Evolutionary conservation across 1,284 basidiomycete species (phyloP).

Genomic region (Exsudoporus floridanus): DNA sequence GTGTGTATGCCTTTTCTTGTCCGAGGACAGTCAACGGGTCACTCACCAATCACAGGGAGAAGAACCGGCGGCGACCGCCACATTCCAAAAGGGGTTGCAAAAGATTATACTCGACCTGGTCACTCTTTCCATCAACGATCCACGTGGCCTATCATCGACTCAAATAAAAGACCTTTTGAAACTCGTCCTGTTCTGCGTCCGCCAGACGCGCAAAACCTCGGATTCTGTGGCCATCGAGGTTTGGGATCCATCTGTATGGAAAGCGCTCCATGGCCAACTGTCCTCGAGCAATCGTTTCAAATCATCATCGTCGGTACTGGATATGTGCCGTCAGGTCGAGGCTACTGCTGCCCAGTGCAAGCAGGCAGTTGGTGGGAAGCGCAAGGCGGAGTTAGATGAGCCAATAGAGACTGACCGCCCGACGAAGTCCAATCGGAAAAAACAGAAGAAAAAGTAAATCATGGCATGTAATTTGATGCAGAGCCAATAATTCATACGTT

Average conservation of each 20-base stretch:
- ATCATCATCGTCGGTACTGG: constrained; percentile 44
- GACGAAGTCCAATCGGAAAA: constrained; percentile 55
- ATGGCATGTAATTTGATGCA: constrained; percentile 8
- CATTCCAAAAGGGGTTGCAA: constrained; percentile 48
- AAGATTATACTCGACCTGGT: constrained; percentile 52
- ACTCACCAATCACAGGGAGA: constrained; percentile 22
- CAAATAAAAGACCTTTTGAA: constrained; percentile 84
- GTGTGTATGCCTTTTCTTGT: constrained; percentile 13
- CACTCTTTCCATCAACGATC: constrained; percentile 50
- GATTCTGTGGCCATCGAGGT: constrained; percentile 31
- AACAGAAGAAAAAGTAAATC: constrained; percentile 44
- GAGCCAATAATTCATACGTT: neutral
- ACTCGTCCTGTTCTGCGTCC: constrained; percentile 62
- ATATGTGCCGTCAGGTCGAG: constrained; percentile 50
- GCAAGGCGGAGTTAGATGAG: constrained; percentile 40
- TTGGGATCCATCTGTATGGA: constrained; percentile 50
- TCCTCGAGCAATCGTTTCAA: constrained; percentile 45
- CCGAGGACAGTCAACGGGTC: neutral
- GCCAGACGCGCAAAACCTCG: constrained; percentile 55
- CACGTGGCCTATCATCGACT: constrained; percentile 53
- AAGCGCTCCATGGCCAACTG: constrained; percentile 38
- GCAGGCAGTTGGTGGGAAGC: constrained; percentile 35
- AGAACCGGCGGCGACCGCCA: constrained; percentile 43
- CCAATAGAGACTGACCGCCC: constrained; percentile 30
- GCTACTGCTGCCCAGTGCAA: constrained; percentile 17